Percentiles rank a stretch among this genome's conserved stretches.
Evolutionary conservation across 2,329 filamentous ascomycete genomes (phyloP).

Genomic region (Aspergillus japonicus): DNA sequence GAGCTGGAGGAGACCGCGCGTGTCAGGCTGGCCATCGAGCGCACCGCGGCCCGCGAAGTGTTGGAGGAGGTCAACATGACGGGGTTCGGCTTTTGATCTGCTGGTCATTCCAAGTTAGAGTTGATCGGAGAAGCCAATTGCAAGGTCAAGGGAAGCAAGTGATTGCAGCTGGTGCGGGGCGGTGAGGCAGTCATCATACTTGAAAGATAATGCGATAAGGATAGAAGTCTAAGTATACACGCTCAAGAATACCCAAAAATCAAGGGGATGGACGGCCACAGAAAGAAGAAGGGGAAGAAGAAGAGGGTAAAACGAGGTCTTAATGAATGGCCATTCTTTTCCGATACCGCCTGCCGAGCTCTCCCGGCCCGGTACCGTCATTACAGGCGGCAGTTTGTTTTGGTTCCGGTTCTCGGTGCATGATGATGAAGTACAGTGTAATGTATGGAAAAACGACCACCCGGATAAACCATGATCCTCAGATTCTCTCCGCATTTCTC

Average conservation of each 20-base stretch:
- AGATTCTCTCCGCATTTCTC: conserved; percentile 2
- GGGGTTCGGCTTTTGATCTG: conserved; percentile 11
- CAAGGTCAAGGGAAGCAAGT: neutral
- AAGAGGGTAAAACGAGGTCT: conserved; percentile 9
- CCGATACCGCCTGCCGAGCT: conserved; percentile 26
- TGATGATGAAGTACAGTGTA: conserved; percentile 1
- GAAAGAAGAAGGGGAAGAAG: conserved; percentile 9
- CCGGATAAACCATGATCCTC: conserved; percentile 23
- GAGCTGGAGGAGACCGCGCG: conserved; percentile 32
- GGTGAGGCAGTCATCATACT: neutral
- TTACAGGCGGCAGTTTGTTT: conserved; percentile 2
- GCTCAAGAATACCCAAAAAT: conserved; percentile 4
- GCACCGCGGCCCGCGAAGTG: conserved; percentile 39
- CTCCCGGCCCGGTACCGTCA: conserved; percentile 25
- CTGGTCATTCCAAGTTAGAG: conserved; percentile 1
- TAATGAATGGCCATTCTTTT: conserved; percentile 13
- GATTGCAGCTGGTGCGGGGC: neutral
- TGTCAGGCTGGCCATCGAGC: conserved; percentile 37
- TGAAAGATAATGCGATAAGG: neutral
- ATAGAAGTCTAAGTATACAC: neutral
- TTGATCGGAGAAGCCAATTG: neutral
- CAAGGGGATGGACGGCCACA: neutral
- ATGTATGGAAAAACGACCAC: conserved; percentile 14
- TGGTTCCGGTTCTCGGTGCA: neutral
- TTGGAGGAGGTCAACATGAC: conserved; percentile 34